Conservation (phyloP, 352 stramenopile species). For the Phytopythium ostracodes region DNA sequence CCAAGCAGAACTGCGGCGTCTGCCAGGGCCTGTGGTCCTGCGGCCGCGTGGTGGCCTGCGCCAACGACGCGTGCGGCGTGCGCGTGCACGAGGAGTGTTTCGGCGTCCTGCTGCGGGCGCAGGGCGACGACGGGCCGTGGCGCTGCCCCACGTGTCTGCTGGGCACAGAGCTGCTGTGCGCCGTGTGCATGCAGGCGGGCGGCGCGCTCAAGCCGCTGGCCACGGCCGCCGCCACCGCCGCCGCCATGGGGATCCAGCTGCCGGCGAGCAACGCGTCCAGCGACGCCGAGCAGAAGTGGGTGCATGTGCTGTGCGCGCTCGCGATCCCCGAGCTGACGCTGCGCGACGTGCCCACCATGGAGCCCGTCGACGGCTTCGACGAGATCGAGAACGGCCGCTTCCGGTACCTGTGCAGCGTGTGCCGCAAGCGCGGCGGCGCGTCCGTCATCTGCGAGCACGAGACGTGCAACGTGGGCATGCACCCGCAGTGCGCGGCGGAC, state of each 20-base stretch:
- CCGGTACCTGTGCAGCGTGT: constrained; percentile 76
- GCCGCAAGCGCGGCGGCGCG: constrained; percentile 71
- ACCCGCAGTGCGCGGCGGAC: constrained; percentile 69
- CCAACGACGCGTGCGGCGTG: constrained; percentile 59
- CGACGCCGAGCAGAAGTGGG: constrained; percentile 69
- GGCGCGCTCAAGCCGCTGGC: constrained; percentile 76
- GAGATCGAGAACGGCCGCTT: constrained; percentile 84
- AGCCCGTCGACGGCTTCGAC: constrained; percentile 78
- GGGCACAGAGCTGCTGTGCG: constrained; percentile 60
- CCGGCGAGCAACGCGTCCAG: constrained; percentile 12
- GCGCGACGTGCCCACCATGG: constrained; percentile 77
- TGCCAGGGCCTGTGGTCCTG: constrained; percentile 84
- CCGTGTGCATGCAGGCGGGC: constrained; percentile 74
- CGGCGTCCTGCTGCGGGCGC: constrained; percentile 56
- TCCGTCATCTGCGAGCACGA: constrained; percentile 80
- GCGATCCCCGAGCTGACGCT: constrained; percentile 83
- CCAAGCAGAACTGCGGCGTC: constrained; percentile 72
- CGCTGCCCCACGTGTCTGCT: constrained; percentile 74
- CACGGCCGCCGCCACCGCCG: not conserved
- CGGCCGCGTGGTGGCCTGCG: constrained; percentile 59
- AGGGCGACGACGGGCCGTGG: constrained; percentile 52
- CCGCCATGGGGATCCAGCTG: constrained; percentile 19
- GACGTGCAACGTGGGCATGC: constrained; percentile 74
- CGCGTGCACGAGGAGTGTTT: constrained; percentile 84
- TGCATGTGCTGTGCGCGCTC: constrained; percentile 79